phyloP scores from a whole-genome alignment of 2,329 filamentous ascomycete genomes.

The Xylaria sp. region DNA sequence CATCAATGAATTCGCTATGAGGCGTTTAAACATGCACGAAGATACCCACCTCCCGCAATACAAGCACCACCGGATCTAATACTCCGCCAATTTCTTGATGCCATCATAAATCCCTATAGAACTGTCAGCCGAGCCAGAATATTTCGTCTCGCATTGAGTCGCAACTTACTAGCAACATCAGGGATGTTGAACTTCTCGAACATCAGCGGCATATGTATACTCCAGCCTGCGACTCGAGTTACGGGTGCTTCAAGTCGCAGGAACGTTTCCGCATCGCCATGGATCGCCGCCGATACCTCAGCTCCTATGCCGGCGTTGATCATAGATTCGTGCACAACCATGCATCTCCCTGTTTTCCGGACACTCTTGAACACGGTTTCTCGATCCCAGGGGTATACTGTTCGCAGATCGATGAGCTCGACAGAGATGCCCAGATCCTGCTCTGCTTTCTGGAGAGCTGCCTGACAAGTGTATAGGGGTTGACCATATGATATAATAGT shows the following conservation, averaged over 20 bases:
- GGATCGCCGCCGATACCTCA: conserved; percentile 88
- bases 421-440: conserved; percentile 81
- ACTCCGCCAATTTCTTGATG: conserved; percentile 74
- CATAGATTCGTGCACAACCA: conserved; percentile 94
- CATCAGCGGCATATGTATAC: conserved; percentile 80
- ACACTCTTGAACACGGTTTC: conserved; percentile 84
- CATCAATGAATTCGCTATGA: not conserved
- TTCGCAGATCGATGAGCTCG: conserved; percentile 88
- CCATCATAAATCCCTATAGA: conserved; percentile 74
- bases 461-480: conserved; percentile 84
- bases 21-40: not conserved
- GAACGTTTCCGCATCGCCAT: conserved; percentile 81
- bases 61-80: conserved; percentile 55
- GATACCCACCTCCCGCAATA: not conserved
- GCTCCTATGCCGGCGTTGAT: conserved; percentile 89
- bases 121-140: conserved; percentile 45
- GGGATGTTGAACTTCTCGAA: conserved; percentile 87
- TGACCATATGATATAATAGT: conserved; percentile 92
- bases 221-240: conserved; percentile 87
- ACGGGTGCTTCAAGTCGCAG: conserved; percentile 86
- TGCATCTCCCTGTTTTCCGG: conserved; percentile 83
- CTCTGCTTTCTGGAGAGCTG: conserved; percentile 78
- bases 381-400: conserved; percentile 92
- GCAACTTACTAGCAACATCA: conserved; percentile 82
- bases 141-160: not conserved